Conservation (phyloP, 108 stramenopile genomes). For the Skeletonema marinoi region DNA sequence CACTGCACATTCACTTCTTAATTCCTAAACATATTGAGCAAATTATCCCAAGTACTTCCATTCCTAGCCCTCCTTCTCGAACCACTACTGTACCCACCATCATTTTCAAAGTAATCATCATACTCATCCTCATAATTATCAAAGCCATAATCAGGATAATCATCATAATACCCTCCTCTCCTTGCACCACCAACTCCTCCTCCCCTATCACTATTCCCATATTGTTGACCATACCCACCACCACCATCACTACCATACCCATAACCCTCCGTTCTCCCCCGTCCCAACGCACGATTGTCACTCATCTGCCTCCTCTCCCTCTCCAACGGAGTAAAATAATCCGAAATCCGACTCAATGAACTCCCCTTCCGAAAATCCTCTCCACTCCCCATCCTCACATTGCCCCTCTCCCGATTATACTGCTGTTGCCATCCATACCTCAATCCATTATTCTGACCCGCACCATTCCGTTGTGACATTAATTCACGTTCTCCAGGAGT, state of each 20-base stretch:
- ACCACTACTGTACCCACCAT: not conserved
- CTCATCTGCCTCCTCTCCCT: conserved; percentile 9
- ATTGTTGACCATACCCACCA: not conserved
- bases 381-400: not conserved
- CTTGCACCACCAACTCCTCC: not conserved
- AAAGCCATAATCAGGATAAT: conserved; percentile 4
- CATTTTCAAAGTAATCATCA: conserved; percentile 1
- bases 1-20: not conserved
- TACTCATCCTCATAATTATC: not conserved
- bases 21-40: not conserved
- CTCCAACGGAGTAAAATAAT: conserved; percentile 5
- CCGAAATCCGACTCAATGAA: not conserved
- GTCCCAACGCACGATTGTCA: conserved; percentile 5
- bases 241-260: too few species aligned
- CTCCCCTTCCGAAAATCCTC: conserved; percentile 6
- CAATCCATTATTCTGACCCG: not conserved
- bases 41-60: not conserved
- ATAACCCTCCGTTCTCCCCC: too few species aligned
- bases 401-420: conserved; percentile 1
- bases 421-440: conserved; percentile 9
- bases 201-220: not conserved
- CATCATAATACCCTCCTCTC: not conserved
- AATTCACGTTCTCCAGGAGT: conserved; percentile 2
- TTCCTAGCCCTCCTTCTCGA: not conserved
- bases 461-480: not conserved